phyloP scores from a whole-genome alignment of 345 rosid genomes.

The Dipteronia sinensis region DNA sequence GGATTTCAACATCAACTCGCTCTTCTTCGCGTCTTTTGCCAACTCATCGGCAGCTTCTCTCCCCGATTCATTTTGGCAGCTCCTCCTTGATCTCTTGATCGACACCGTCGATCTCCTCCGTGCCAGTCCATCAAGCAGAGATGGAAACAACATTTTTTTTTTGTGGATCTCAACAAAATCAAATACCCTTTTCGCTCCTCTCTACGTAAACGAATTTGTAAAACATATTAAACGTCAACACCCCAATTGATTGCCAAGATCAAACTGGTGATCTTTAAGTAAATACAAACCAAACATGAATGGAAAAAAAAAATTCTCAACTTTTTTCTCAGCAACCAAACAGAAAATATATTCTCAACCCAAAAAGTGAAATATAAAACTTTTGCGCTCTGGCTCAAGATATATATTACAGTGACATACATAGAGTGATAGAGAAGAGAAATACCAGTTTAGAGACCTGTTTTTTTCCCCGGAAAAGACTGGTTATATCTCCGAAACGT shows the following conservation, averaged over 20 bases:
- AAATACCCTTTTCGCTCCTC: background rate
- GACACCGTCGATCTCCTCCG: conserved; percentile 41
- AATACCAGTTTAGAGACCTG: background rate
- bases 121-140: conserved; percentile 66
- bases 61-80: conserved; percentile 39
- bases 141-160: conserved; percentile 58
- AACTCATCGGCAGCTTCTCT: conserved; percentile 63
- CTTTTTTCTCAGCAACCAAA: too few species aligned
- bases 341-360: background rate
- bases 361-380: too few species aligned
- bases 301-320: background rate
- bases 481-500: conserved; percentile 11
- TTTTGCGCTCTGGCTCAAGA: too few species aligned
- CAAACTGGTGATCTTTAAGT: background rate
- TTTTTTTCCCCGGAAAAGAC: background rate
- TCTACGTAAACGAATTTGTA: background rate
- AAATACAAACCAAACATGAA: background rate
- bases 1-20: conserved; percentile 55
- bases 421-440: background rate
- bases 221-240: background rate
- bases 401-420: too few species aligned
- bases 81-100: conserved; percentile 50
- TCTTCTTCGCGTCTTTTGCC: conserved; percentile 74
- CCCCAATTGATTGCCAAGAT: background rate
- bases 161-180: background rate